Conservation (phyloP, 345 rosid species). For the Chamaenerion angustifolium region DNA sequence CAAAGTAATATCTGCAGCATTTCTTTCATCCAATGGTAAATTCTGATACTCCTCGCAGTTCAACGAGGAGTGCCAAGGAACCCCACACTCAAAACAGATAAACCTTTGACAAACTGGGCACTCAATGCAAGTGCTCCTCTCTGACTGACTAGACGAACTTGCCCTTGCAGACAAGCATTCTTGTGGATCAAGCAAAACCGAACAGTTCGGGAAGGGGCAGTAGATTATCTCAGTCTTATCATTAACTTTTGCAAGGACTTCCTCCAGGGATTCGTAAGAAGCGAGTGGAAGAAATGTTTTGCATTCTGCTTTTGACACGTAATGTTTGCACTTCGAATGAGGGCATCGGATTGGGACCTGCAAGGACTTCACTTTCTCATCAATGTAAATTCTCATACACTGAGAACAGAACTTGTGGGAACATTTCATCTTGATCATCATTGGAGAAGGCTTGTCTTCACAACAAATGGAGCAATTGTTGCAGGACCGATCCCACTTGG, state of each 20-base stretch:
- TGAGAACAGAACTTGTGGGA: conserved; percentile 89
- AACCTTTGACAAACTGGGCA: conserved; percentile 85
- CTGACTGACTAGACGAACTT: conserved; percentile 70
- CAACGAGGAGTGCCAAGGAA: conserved; percentile 87
- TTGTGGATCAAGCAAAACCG: conserved; percentile 55
- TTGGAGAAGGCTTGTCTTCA: conserved; percentile 58
- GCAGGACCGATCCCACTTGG: conserved; percentile 20
- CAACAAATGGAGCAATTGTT: conserved; percentile 81
- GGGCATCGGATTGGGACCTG: conserved; percentile 89
- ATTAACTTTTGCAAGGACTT: conserved; percentile 55
- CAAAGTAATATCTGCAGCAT: conserved; percentile 70
- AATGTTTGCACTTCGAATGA: conserved; percentile 69
- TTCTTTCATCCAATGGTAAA: conserved; percentile 76
- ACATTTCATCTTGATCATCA: conserved; percentile 88
- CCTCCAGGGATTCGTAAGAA: conserved; percentile 45
- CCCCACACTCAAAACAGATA: conserved; percentile 79
- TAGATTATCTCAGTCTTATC: conserved; percentile 47
- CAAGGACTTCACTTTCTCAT: conserved; percentile 62
- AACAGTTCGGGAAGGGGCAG: conserved; percentile 84
- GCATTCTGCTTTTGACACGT: conserved; percentile 49
- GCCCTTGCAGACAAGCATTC: conserved; percentile 62
- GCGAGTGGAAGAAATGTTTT: conserved; percentile 53
- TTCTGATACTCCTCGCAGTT: conserved; percentile 83
- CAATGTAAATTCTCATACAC: conserved; percentile 80
- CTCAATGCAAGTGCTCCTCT: conserved; percentile 49